Percentiles rank a stretch among this genome's conserved stretches.
Evolutionary conservation across 768 basidiomycete species (phyloP).

Genomic region (Lentinula sp.): DNA sequence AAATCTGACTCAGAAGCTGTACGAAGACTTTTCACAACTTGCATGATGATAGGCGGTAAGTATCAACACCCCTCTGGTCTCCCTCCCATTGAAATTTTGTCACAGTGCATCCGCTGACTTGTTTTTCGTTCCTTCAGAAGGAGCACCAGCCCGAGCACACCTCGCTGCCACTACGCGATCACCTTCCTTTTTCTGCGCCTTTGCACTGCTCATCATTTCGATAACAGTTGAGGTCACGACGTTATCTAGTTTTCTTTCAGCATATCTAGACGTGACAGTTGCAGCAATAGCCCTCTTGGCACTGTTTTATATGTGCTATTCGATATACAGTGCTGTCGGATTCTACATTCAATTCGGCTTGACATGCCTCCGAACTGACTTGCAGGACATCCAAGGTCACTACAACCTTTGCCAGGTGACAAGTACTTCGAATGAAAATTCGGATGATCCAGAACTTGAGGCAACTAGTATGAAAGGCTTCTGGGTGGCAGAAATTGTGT

Average conservation of each 20-base stretch:
- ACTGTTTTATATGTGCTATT: background rate
- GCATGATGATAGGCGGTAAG: conserved; percentile 9
- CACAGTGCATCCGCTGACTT: background rate
- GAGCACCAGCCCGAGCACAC: conserved; percentile 13
- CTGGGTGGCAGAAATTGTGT: conserved; percentile 18
- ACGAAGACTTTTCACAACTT: conserved; percentile 9
- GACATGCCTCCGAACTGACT: conserved; percentile 13
- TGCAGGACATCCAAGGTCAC: conserved; percentile 13
- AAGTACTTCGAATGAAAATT: background rate
- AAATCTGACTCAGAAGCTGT: conserved; percentile 11
- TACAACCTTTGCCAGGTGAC: conserved; percentile 8
- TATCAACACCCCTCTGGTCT: background rate
- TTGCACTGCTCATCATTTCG: background rate
- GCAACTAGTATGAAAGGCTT: conserved; percentile 12
- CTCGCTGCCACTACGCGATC: conserved; percentile 8
- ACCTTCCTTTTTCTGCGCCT: conserved; percentile 2
- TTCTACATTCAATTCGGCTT: background rate
- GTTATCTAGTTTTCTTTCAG: background rate
- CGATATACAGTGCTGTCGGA: background rate
- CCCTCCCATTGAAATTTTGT: background rate
- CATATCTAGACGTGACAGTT: background rate
- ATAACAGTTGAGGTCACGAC: background rate
- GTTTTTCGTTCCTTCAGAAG: conserved; percentile 10
- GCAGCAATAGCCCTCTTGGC: background rate
- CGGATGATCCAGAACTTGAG: background rate